A percentile compares a stretch with the other conserved stretches of the same genome.
These are phyloP conservation scores for Wickerhamomyces sp. DNA, from an alignment of 1,139 yeast species.

Conservation along the genomic window DNA sequence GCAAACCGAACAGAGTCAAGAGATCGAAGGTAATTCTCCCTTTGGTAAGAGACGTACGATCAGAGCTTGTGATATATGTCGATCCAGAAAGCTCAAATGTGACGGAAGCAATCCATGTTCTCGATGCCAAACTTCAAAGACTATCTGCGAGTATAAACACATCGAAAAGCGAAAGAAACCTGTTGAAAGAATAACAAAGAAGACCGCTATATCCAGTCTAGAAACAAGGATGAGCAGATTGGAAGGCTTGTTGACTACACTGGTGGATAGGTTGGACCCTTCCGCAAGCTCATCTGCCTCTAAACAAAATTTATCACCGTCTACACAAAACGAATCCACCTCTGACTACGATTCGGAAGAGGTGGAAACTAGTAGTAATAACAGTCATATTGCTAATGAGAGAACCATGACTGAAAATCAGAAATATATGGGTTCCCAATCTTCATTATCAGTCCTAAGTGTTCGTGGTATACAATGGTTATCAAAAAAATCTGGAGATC, in stretches of 20 bases:
- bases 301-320: no score
- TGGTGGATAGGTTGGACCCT: conserved; percentile 8
- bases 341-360: not conserved
- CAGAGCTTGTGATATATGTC: conserved; percentile 16
- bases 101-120: conserved; percentile 20
- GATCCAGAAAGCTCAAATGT: conserved; percentile 22
- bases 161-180: conserved; percentile 8
- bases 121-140: conserved; percentile 10
- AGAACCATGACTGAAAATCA: conserved; percentile 1
- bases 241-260: conserved; percentile 14
- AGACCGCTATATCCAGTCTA: conserved; percentile 3
- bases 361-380: not conserved
- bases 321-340: conserved; percentile 1
- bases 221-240: conserved; percentile 19
- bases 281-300: not conserved
- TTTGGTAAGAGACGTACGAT: not conserved
- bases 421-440: conserved; percentile 22
- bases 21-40: not conserved
- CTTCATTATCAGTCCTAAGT: conserved; percentile 36
- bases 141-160: conserved; percentile 9
- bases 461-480: conserved; percentile 38
- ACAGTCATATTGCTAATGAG: not conserved
- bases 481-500: conserved; percentile 29
- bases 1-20: not conserved
- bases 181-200: not conserved